phyloP scores from a whole-genome alignment of 2,329 filamentous ascomycete genomes.

The Ceratocystis variospora region DNA sequence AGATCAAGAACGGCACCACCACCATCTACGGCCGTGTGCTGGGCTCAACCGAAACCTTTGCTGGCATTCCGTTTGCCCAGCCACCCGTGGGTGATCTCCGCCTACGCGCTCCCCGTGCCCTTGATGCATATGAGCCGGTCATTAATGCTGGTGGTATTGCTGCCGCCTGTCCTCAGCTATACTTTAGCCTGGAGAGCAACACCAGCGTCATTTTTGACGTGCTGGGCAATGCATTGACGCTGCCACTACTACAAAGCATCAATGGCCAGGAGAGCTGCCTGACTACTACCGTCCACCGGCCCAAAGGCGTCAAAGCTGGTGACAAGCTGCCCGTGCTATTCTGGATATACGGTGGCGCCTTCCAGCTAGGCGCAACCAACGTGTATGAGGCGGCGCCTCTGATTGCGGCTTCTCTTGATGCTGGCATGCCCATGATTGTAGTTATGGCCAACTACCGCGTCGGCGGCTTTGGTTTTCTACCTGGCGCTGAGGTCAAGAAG shows the following conservation, averaged over 20 bases:
- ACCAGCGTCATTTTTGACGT: constrained; percentile 26
- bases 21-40: constrained; percentile 21
- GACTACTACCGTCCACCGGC: constrained; percentile 35
- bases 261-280: constrained; percentile 40
- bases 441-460: constrained; percentile 53
- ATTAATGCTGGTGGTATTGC: constrained; percentile 37
- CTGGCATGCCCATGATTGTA: constrained; percentile 45
- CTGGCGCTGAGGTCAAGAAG: constrained; percentile 40
- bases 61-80: constrained; percentile 50
- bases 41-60: constrained; percentile 40
- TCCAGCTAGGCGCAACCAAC: constrained; percentile 27
- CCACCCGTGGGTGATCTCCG: constrained; percentile 44
- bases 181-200: constrained; percentile 30
- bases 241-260: constrained; percentile 32
- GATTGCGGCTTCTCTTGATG: constrained; percentile 26
- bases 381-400: constrained; percentile 29
- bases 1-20: background rate
- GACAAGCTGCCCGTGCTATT: constrained; percentile 41
- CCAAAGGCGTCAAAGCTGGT: constrained; percentile 29
- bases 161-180: constrained; percentile 46
- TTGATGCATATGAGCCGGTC: constrained; percentile 37
- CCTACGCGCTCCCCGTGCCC: constrained; percentile 43
- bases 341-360: constrained; percentile 45
- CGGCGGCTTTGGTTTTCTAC: constrained; percentile 49
- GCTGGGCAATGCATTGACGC: constrained; percentile 30